Evolutionary conservation across 169 alveolate genomes (phyloP).

Genomic region (Ichthyophthirius multifiliis): DNA sequence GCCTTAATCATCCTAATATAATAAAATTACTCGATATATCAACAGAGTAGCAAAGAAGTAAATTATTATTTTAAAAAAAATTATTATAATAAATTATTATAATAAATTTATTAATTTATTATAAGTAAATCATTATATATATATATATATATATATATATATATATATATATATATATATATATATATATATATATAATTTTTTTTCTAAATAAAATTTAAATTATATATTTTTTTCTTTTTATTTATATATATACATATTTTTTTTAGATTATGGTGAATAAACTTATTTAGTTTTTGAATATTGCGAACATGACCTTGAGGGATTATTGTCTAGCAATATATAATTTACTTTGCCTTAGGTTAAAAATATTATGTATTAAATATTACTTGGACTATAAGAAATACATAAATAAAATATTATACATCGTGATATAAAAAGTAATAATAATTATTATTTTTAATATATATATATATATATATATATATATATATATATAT

Average conservation of each 20-base stretch:
- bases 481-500: background rate
- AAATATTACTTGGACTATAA: slow-evolving; percentile 53
- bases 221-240: slow-evolving; percentile 51
- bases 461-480: background rate
- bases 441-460: background rate
- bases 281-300: slow-evolving; percentile 63
- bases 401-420: slow-evolving; percentile 58
- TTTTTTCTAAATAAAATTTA: background rate
- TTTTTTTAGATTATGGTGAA: slow-evolving; percentile 50
- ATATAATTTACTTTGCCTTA: slow-evolving; percentile 30
- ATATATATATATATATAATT: background rate
- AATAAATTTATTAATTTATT: too few relatives aligned
- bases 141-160: background rate
- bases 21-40: slow-evolving; percentile 53
- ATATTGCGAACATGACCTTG: slow-evolving; percentile 67
- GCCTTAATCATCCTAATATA: slow-evolving; percentile 53
- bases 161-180: background rate
- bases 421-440: slow-evolving; percentile 68
- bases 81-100: too few relatives aligned
- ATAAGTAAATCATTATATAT: background rate
- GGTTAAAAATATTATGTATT: slow-evolving; percentile 50
- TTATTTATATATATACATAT: slow-evolving; percentile 68
- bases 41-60: slow-evolving; percentile 25
- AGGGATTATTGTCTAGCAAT: slow-evolving; percentile 45
- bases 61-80: too few relatives aligned